Conservation (phyloP, 2,329 filamentous ascomycete species). For the Pseudonectria foliicola region DNA sequence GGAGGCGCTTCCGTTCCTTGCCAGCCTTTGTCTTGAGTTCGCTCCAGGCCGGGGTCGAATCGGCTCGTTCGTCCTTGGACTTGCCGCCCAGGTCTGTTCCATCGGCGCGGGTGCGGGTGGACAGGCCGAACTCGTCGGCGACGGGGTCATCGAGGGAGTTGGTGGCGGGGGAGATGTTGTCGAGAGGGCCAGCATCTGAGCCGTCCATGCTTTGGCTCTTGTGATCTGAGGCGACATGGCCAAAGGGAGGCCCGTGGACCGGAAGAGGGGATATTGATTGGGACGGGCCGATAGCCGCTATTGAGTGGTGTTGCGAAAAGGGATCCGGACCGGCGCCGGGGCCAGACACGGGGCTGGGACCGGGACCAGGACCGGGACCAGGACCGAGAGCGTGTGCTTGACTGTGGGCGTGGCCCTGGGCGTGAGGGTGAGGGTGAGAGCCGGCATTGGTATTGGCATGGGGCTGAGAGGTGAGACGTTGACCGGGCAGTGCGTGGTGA, state of each 20-base stretch:
- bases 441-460: conserved; percentile 29
- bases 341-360: too few relatives aligned
- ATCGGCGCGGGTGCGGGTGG: conserved; percentile 39
- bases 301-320: conserved; percentile 26
- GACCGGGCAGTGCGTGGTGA: conserved; percentile 37
- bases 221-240: conserved; percentile 14
- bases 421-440: conserved; percentile 10
- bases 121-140: conserved; percentile 53
- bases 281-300: conserved; percentile 1
- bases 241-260: conserved; percentile 18
- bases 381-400: too few relatives aligned
- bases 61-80: conserved; percentile 50
- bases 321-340: conserved; percentile 16
- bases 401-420: too few relatives aligned
- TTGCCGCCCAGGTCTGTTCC: conserved; percentile 47
- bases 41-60: conserved; percentile 62
- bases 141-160: conserved; percentile 46
- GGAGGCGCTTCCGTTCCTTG: conserved; percentile 88
- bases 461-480: conserved; percentile 30
- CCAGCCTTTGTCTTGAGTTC: conserved; percentile 87
- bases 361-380: too few relatives aligned
- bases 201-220: conserved; percentile 28
- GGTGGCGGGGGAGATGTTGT: conserved; percentile 35
- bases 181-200: conserved; percentile 40
- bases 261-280: conserved; percentile 15